Evolutionary conservation across 2,329 filamentous ascomycete genomes (phyloP), one percentile per base, ranked within the genome.

Genomic region (Aspergillus tamarii): DNA sequence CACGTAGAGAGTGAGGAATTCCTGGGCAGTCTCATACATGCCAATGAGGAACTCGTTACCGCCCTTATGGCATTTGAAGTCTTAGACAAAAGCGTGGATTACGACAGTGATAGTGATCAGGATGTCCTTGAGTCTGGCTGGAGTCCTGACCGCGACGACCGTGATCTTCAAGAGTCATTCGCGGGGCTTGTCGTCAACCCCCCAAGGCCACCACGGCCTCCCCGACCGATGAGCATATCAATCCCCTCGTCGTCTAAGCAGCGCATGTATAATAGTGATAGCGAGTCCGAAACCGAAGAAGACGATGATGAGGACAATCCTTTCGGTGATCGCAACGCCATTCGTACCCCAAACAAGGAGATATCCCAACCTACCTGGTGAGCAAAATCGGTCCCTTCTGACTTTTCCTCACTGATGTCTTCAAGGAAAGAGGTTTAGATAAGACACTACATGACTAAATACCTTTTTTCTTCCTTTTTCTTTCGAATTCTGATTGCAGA

Each of bases 21-120:
- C 84, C 89, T 99, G 10, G 95, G 94, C 48, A 90, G 92, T 65
- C 84, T 99, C 5, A 88, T 99, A 21, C 92, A 95, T 72, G 94
- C 94, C 67, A 98, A 99, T 72, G 95, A 99, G 72, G 92, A 96
- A 78, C 89, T 99, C n/a, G 92, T 98, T 46, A 90, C 90, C 66
- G 93, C 94, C 1, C 84, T 99, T 62, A 97, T 96, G 87, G 91
- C 93, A 0, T 99, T 93, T 74, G 94, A 98, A 78, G 92, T 97
- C 70, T 87, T 98, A 67, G 94, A 99, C 75, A 84, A 83, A 69
- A 83, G 80, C 56, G 73, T 83, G 46, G 83, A 84, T 56, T 87
- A 89, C 66, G 88, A 90, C 70, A 89, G 87, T 64, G 87, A 89
- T 71, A 89, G 86, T 66, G 88, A 89, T 58, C 79, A 89, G 52